Base-by-base conservation (phyloP, 371 early-diverging fungal species). In the Mucor circinelloides region DNA sequence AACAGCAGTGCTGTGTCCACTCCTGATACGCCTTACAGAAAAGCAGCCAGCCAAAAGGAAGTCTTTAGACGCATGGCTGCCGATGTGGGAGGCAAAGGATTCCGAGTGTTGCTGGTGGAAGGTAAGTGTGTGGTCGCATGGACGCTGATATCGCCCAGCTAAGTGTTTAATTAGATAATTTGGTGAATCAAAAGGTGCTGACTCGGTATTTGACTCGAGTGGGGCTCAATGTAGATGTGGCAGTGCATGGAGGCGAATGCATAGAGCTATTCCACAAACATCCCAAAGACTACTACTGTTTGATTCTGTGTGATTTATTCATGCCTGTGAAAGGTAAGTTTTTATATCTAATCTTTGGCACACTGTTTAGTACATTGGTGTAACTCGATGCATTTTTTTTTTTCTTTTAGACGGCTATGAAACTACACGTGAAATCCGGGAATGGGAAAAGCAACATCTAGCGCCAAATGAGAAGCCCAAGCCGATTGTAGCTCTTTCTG, bases 251-350 rank as follows among this genome's bases (percentile, higher is more conserved):
- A 3, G 78, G 81, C 17, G 82, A 85, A 61, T 84, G 84, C 46
- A 67, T 87, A n/a, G 78, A 85, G 9, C 61, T 77, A 30, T 85
- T 85, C 59, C 55, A 67, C 38, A 78, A 73, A 9, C 68, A 77
- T 44, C 86, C 86, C 3, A 76, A 66, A 30, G 73, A 68, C 8
- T 76, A 86, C 54, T 85, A 84, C 63, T 81, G 80, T 12, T 60
- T 89, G 7, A 79, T 89, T 38, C 60, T 89, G 42, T 87, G 87
- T 68, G 89, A 89, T 72, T 61, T 87, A 30, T 86, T 86, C 46
- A 89, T 89, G 89, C 89, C 89, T 9, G 85, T 88, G 31, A 87
- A 82, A 84, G 86, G 86, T 84, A 79, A 57, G 36, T n/a, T n/a
- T n/a, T n/a, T 59, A 40, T 25, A 38, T 7, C 61, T 59, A 31